Base-by-base conservation (phyloP, 495 filamentous ascomycete genomes). In the Penicillium canescens region DNA sequence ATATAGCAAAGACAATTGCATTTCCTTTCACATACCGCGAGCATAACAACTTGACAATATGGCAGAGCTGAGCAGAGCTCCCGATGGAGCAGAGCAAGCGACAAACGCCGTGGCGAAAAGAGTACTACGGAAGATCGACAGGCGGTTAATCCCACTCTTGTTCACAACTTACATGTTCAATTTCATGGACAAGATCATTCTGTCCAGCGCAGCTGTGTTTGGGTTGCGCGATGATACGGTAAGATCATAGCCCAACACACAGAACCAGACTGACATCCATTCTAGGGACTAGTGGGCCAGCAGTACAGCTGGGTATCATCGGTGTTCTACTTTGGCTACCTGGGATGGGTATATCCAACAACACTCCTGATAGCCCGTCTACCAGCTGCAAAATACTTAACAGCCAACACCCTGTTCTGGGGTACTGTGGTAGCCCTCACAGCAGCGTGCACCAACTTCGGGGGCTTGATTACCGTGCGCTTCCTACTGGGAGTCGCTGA, bases 251-350 rank as follows among this genome's bases (percentile, higher is more conserved):
- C 18, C 35, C 9, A 20, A 20, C 6, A 33, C 40, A 18, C 0
- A 45, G 20, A 10, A 3, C 14, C 42, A 60, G 52, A 61, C 70
- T 46, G 72, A 47, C 4, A 12, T 23, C 53, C 13, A 73, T 28
- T 39, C 66, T 23, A 65, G 61, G 61, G 58, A 6, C 66, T 86
- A 4, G 65, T 71, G 21, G 82, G 82, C 23, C 68, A 75, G 4
- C 75, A 85, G 48, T 86, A 86, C 50, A 82, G 71, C 56, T 86
- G 80, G 80, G 72, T 85, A 0, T 78, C 73, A 3, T 77, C 73
- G n/a, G 65, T 83, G 20, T 86, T 86, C 70, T 85, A 86, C 59
- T 80, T 86, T 56, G 85, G 85, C 4, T 87, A 60, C 33, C 24
- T 66, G 24, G 60, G 24, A 24, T 63, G 60, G 62, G 57, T 52